Base-by-base conservation (phyloP, 257 asterid species). In the Eucommia ulmoides region DNA sequence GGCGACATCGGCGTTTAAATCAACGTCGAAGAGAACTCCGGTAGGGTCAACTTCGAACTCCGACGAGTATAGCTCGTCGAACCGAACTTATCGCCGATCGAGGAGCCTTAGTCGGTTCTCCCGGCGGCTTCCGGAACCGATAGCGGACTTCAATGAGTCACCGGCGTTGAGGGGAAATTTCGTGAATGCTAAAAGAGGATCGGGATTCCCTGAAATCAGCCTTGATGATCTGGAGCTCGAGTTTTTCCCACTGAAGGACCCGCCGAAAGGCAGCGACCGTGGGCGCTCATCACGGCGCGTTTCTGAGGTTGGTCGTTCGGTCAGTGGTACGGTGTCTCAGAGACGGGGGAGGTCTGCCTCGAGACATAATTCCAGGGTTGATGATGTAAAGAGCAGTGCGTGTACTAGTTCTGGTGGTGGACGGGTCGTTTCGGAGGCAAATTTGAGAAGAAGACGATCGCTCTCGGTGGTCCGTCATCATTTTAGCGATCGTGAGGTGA, bases 1-100 rank as follows among this genome's bases (percentile, higher is more conserved):
- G 97, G 95, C 97, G 60, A 69, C 97, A 1, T 84, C 97, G 42
- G 94, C 89, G 8, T 84, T 82, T 64, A 82, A 75, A 56, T 84
- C 94, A 22, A 74, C 87, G 23, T 71, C 87, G 33, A 69, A 62
- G 65, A 61, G 95, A 52, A 72, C 77, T 20, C 53, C 82, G 4
- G 33, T 75, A 46, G 76, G 75, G 23, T 70, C 19, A 1, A 42
- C 72, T 65, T 67, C 86, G n/a, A 69, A 58, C 58, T 53, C 69
- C 25, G 75, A 45, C 20, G 64, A 70, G 19, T 64, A 78, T 45
- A 20, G 47, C 10, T 67, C 75, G 5, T 45, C 64, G 12, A 61
- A 17, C 25, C 59, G 50, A 45, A 20, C 63, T 45, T 64, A 56
- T 19, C 75, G 77, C 45, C 74, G 81, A 54, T 67, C 81, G 20